phyloP scores from a whole-genome alignment of 495 filamentous ascomycete species.

The Penicillium bovifimosum region DNA sequence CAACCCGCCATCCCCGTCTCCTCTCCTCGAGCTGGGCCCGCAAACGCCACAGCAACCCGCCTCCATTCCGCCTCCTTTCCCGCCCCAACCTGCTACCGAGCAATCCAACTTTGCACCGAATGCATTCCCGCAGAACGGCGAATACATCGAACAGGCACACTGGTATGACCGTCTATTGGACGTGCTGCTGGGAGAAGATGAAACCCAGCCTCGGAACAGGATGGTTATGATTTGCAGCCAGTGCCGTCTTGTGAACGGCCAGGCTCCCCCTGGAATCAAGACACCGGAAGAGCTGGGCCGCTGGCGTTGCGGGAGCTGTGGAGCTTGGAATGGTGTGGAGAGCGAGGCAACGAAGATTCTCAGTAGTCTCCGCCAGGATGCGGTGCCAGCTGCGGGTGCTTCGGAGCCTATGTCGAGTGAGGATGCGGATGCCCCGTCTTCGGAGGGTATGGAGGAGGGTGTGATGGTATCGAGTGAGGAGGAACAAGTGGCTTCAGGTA shows the following conservation, averaged over 20 bases:
- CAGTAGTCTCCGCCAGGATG: constrained; percentile 31
- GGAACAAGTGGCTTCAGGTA: constrained; percentile 12
- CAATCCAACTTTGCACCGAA: constrained; percentile 57
- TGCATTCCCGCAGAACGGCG: constrained; percentile 45
- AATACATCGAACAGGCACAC: constrained; percentile 49
- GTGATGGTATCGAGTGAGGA: constrained; percentile 29
- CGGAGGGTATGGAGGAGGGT: constrained; percentile 21
- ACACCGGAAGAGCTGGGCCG: constrained; percentile 72
- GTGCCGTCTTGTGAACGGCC: constrained; percentile 90
- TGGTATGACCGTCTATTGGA: constrained; percentile 97
- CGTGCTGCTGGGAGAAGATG: constrained; percentile 89
- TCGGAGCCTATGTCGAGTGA: constrained; percentile 21
- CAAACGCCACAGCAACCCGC: constrained; percentile 11
- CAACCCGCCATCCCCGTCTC: constrained; percentile 17
- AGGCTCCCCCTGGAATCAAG: constrained; percentile 83
- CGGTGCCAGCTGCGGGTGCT: constrained; percentile 8
- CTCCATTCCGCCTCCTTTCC: constrained; percentile 10
- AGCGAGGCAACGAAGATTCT: constrained; percentile 61
- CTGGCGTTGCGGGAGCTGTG: constrained; percentile 87
- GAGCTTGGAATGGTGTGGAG: constrained; percentile 77
- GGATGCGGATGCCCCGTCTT: constrained; percentile 16
- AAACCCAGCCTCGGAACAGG: constrained; percentile 85
- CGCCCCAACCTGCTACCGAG: constrained; percentile 17
- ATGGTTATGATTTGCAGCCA: constrained; percentile 78
- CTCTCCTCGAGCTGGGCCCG: background rate